Evolutionary conservation across 441 rosid species (phyloP).

Genomic region (Kokia cookei): DNA sequence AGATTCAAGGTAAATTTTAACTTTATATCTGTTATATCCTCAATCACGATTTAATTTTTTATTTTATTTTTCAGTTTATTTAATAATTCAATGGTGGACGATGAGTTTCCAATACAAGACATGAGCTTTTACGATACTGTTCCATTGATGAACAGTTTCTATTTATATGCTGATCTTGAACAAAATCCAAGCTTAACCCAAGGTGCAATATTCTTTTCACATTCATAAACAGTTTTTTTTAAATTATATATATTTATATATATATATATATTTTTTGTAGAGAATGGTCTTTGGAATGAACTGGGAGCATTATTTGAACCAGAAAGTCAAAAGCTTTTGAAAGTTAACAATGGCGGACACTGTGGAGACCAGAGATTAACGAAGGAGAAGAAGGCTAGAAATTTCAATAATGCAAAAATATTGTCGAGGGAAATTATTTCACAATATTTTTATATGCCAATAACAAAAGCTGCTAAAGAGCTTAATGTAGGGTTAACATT

Average conservation of each 20-base stretch:
- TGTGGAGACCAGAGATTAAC: neutral
- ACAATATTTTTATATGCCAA: slow-evolving; percentile 64
- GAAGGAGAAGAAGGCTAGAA: slow-evolving; percentile 12
- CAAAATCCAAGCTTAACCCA: slow-evolving; percentile 2
- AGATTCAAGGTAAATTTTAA: neutral
- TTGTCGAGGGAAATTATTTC: slow-evolving; percentile 34
- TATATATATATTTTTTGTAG: no score
- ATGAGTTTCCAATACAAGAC: slow-evolving; percentile 6
- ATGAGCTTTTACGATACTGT: neutral
- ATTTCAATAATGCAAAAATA: slow-evolving; percentile 5
- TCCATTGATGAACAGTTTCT: slow-evolving; percentile 13
- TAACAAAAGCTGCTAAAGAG: slow-evolving; percentile 68
- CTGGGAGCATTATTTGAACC: slow-evolving; percentile 21
- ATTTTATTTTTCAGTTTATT: neutral
- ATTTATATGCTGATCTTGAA: neutral
- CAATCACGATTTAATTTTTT: neutral
- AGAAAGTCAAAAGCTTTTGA: neutral
- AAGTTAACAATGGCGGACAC: slow-evolving; percentile 2
- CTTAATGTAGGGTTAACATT: slow-evolving; percentile 73
- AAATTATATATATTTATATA: neutral
- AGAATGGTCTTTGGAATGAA: slow-evolving; percentile 16
- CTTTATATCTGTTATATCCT: neutral
- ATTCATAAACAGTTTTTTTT: neutral
- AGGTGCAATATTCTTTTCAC: slow-evolving; percentile 16
- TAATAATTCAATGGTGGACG: neutral